phyloP scores from a whole-genome alignment of 2,329 filamentous ascomycete genomes.

The Botryotinia narcissicola region DNA sequence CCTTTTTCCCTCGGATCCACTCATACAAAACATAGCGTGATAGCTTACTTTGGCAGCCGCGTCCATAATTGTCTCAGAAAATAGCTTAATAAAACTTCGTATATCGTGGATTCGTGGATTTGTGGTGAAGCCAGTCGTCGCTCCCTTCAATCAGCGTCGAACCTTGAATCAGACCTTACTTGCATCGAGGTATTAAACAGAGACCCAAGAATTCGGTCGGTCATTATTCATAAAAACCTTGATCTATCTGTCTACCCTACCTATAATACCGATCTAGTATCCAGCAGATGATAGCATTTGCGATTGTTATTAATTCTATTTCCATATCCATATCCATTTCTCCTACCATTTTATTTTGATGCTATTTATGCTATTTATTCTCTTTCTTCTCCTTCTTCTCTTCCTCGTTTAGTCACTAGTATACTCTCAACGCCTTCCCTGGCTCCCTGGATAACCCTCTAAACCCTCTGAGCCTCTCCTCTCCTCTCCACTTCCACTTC shows the following conservation, averaged over 20 bases:
- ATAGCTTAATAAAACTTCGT: background rate
- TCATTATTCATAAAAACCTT: background rate
- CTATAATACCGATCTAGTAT: background rate
- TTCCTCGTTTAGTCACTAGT: background rate
- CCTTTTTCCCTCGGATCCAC: slow-evolving; percentile 6
- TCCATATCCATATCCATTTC: too few species aligned
- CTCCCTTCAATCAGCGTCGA: background rate
- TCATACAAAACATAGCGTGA: slow-evolving; percentile 20
- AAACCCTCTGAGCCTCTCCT: background rate
- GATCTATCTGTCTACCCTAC: background rate
- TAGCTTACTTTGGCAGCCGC: slow-evolving; percentile 13
- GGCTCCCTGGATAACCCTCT: too few species aligned
- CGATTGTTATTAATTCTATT: background rate
- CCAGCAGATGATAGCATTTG: background rate
- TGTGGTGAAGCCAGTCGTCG: background rate
- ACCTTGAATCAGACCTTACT: background rate
- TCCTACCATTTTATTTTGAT: background rate
- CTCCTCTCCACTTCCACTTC: background rate
- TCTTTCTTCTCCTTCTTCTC: background rate
- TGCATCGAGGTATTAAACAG: background rate
- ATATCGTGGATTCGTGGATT: background rate
- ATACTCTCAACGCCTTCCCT: background rate
- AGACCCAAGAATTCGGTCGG: background rate
- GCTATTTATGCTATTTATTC: background rate
- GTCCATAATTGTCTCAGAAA: background rate